A percentile compares a stretch with the other conserved stretches of the same genome.
These are phyloP conservation scores for Anthracocystis setariae DNA, from an alignment of 1,284 basidiomycete genomes.

Conservation along the genomic window DNA sequence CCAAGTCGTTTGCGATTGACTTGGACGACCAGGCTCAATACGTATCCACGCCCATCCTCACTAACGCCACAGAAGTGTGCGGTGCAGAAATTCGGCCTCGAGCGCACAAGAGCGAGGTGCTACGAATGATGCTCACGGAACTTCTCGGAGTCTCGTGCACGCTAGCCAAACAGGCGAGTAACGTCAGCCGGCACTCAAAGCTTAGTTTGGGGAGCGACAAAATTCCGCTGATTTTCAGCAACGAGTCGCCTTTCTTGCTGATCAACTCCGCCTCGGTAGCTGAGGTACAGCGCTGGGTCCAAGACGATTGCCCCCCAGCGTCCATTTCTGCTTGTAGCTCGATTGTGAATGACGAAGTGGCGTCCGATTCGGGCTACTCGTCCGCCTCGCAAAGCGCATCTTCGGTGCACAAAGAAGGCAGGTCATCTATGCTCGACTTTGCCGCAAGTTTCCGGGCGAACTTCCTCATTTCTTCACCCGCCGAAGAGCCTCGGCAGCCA, in stretches of 20 bases:
- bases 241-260: conserved; percentile 57
- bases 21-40: conserved; percentile 34
- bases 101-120: conserved; percentile 19
- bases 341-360: conserved; percentile 17
- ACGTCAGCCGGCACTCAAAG: conserved; percentile 33
- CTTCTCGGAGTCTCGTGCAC: conserved; percentile 48
- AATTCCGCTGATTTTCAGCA: conserved; percentile 50
- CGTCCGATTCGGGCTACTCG: conserved; percentile 44
- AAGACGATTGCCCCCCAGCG: background rate
- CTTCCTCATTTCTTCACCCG: conserved; percentile 45
- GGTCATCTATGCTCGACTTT: background rate
- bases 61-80: conserved; percentile 18
- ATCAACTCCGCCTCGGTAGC: conserved; percentile 42
- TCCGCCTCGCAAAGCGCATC: conserved; percentile 7
- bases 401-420: background rate
- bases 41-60: background rate
- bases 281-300: conserved; percentile 40
- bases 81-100: conserved; percentile 22
- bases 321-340: background rate
- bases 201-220: conserved; percentile 25
- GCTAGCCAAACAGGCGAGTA: conserved; percentile 30
- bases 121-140: conserved; percentile 30
- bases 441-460: conserved; percentile 52
- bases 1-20: background rate
- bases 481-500: background rate